phyloP scores from a whole-genome alignment of 768 basidiomycete genomes.

The Lyophyllum atratum region DNA sequence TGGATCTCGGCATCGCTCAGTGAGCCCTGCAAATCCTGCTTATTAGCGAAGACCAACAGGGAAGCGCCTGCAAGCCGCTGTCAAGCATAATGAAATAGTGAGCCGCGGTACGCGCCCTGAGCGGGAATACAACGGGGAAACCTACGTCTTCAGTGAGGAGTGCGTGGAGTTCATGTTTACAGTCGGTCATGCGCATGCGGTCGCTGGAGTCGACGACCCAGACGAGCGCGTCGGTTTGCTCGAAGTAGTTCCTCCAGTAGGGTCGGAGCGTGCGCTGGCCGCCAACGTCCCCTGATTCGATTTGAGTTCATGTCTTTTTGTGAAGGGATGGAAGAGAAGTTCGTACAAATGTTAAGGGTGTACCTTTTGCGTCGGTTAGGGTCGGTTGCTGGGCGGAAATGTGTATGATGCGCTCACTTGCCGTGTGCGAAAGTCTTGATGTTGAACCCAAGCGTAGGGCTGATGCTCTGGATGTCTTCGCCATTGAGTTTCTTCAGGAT shows the following conservation, averaged over 20 bases:
- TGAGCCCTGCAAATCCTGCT: slow-evolving; percentile 91
- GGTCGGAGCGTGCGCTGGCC: slow-evolving; percentile 95
- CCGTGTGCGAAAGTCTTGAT: slow-evolving; percentile 95
- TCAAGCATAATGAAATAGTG: slow-evolving; percentile 15
- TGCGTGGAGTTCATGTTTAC: slow-evolving; percentile 82
- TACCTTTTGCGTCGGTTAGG: slow-evolving; percentile 45
- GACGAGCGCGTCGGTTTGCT: slow-evolving; percentile 96
- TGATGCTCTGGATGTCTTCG: slow-evolving; percentile 86
- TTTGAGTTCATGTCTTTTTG: background rate
- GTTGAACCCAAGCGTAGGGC: slow-evolving; percentile 97
- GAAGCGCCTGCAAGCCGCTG: slow-evolving; percentile 96
- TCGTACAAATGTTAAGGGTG: slow-evolving; percentile 78
- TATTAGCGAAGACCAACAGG: slow-evolving; percentile 94
- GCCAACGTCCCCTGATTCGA: slow-evolving; percentile 94
- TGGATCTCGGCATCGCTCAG: slow-evolving; percentile 83
- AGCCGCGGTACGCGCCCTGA: slow-evolving; percentile 3
- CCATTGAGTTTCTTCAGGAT: slow-evolving; percentile 94
- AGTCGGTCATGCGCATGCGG: slow-evolving; percentile 87
- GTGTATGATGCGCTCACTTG: slow-evolving; percentile 52
- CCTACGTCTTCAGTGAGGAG: slow-evolving; percentile 92
- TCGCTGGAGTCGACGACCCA: slow-evolving; percentile 99
- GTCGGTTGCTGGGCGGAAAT: background rate
- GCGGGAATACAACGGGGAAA: slow-evolving; percentile 12
- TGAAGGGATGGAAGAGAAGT: background rate
- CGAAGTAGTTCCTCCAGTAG: slow-evolving; percentile 99